Percentiles rank a stretch among this genome's conserved stretches.
Conservation (phyloP, 164 flowering plant species). For the Warburgia ugandensis region DNA sequence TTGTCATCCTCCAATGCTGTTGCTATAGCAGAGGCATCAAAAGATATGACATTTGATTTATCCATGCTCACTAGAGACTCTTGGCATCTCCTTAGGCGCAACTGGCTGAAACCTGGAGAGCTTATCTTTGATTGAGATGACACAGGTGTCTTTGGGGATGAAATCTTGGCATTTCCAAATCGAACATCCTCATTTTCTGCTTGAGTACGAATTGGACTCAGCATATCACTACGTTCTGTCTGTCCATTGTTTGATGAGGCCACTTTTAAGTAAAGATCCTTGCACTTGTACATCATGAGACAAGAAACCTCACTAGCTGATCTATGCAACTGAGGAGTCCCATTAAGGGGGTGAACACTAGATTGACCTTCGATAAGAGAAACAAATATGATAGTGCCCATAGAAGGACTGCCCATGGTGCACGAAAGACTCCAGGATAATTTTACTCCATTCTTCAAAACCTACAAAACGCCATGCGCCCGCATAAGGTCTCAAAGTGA, state of each 20-base stretch:
- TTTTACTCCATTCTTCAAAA: conserved; percentile 52
- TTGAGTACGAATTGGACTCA: conserved; percentile 10
- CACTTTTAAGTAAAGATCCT: conserved; percentile 51
- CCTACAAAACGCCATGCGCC: conserved; percentile 30
- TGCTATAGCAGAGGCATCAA: conserved; percentile 28
- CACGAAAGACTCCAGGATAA: conserved; percentile 57
- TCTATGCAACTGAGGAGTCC: conserved; percentile 9
- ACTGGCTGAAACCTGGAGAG: conserved; percentile 21
- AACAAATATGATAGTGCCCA: conserved; percentile 53
- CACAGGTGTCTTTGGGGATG: conserved; percentile 63
- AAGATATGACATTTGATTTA: conserved; percentile 9
- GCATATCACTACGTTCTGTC: conserved; percentile 3
- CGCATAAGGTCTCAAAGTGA: not conserved
- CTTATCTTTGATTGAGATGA: conserved; percentile 21
- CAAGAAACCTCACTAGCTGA: conserved; percentile 12
- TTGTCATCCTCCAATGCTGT: conserved; percentile 41
- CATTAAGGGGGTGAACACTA: conserved; percentile 14
- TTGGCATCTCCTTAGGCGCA: conserved; percentile 17
- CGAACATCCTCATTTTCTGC: conserved; percentile 14
- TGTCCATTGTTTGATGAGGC: conserved; percentile 18
- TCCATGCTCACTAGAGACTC: conserved; percentile 18
- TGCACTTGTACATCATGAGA: conserved; percentile 31
- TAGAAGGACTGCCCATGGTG: conserved; percentile 65
- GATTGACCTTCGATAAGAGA: conserved; percentile 32
- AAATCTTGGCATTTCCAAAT: conserved; percentile 23